Evolutionary conservation across 164 flowering plant species (phyloP), one percentile per base, ranked within the genome.

Genomic region (Sextonia rubra): DNA sequence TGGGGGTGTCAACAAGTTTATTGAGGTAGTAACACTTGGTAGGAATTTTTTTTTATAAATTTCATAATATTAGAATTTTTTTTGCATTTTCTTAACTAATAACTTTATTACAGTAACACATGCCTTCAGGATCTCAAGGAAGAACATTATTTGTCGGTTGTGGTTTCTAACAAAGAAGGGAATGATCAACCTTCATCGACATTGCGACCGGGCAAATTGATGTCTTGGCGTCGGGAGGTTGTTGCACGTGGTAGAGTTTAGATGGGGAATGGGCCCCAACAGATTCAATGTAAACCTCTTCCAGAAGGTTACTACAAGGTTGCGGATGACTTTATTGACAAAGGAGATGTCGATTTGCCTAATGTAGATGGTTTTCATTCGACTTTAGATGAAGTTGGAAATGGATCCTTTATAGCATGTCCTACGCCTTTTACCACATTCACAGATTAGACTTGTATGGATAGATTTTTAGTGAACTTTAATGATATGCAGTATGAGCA

Each of bases 1-100:
- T 17, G 25, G 25, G 0, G 30, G 65, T 62, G 0, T 62, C 9
- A 62, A 62, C 22, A 6, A 62, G 25, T 18, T 62, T 27, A 62
- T 62, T 20, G 4, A 29, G 32, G 32, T 20, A 24, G 25, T 62
- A 20, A 62, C 5, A 6, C 24, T 62, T 12, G 7, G 7, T 3
- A 18, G 22, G 29, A 11, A 55, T 87, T 64, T 29, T 29, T 29
- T 30, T 22, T 62, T 62, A 20, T 20, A 62, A 20, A 17, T 61
- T 61, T 17, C 5, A 25, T 24, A n/a, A 0, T 62, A 25, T 18
- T n/a, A 62, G 1, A 18, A 18, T 62, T 62, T 62, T 24, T 62
- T 62, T 14, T 18, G n/a, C 23, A 27, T 27, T 2, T 27, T 1
- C 12, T 18, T 62, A 12, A 24, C 23, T 6, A 18, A 12, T 62